Base-by-base conservation (phyloP, 805 yeast species). In the Lachancea sp. region DNA sequence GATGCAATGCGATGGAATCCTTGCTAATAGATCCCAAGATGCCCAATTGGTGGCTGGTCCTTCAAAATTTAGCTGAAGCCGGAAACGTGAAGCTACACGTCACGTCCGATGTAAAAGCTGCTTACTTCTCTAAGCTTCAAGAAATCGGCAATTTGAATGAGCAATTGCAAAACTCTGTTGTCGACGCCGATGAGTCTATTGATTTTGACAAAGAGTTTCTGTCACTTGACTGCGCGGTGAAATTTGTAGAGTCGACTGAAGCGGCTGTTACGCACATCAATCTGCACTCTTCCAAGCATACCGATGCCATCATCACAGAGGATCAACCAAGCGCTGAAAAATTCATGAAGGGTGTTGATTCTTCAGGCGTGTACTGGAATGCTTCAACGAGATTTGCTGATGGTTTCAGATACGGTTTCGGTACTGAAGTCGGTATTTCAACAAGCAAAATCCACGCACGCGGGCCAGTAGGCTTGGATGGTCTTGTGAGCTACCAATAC, bases 391-490 rank as follows among this genome's bases (percentile, higher is more conserved):
- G 99, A 60, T 93, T 93, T 69, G 98, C 99, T 6, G 99, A 93
- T 66, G 99, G 99, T 2, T 93, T 87, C 74, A 78, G 99, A 63
- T 93, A 91, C 60, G 99, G 99, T 0, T 93, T 95, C 62, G 99
- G 99, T 43, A 84, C 99, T 5, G 99, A 93, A 66, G 99, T 93
- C 15, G 99, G 99, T 30, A 91, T 93, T 48, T 84, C 95, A 40
- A 93, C 99, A 37, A 90, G 91, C 62, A 93, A 93, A 65, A 88
- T 93, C 50, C 99, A 93, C 63, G 96, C 99, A 9, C 77, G 99
- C 58, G 99, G 99, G 2, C 99, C 99, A 13, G 98, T 93, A 29
- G 99, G 99, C 2, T 73, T 93, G 27, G 99, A 93, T 62, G 99
- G 99, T 1, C 73, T 93, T 53, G 95, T 91, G 62, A 86, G 95